phyloP scores from a whole-genome alignment of 345 rosid genomes.

The Dovyalis caffra region DNA sequence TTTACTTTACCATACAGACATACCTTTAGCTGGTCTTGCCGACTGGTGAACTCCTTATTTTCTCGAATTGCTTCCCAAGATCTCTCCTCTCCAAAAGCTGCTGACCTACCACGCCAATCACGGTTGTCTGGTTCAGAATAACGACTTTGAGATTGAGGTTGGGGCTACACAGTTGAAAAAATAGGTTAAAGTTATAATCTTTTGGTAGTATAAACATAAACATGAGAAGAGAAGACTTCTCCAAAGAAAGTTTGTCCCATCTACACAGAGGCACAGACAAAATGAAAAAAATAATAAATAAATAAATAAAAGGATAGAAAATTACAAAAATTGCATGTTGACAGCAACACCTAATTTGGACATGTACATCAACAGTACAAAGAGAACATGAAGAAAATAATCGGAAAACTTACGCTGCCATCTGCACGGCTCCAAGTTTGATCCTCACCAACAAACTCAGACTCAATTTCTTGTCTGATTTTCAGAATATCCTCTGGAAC shows the following conservation, averaged over 20 bases:
- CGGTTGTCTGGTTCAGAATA: slow-evolving; percentile 77
- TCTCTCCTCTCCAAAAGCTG: slow-evolving; percentile 56
- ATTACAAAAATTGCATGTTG: not conserved
- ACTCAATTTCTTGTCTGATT: slow-evolving; percentile 51
- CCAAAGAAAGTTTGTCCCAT: not conserved
- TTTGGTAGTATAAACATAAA: not conserved
- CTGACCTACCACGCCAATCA: slow-evolving; percentile 72
- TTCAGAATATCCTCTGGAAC: slow-evolving; percentile 59
- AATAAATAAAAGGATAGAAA: not conserved
- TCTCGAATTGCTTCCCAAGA: slow-evolving; percentile 53
- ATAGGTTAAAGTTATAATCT: not conserved
- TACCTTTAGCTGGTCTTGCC: slow-evolving; percentile 43
- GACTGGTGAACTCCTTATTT: slow-evolving; percentile 18
- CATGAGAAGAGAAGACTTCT: not conserved
- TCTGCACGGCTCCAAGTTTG: slow-evolving; percentile 60
- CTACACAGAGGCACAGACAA: not conserved
- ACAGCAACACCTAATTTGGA: not conserved
- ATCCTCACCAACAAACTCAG: slow-evolving; percentile 68
- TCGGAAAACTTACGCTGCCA: slow-evolving; percentile 42
- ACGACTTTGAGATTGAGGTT: slow-evolving; percentile 50
- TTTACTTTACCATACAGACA: not conserved
- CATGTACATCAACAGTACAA: not conserved
- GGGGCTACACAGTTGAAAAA: slow-evolving; percentile 31
- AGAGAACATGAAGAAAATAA: not conserved
- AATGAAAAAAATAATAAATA: not conserved